Conservation (phyloP, 495 filamentous ascomycete genomes). For the Penicillium bialowiezense region DNA sequence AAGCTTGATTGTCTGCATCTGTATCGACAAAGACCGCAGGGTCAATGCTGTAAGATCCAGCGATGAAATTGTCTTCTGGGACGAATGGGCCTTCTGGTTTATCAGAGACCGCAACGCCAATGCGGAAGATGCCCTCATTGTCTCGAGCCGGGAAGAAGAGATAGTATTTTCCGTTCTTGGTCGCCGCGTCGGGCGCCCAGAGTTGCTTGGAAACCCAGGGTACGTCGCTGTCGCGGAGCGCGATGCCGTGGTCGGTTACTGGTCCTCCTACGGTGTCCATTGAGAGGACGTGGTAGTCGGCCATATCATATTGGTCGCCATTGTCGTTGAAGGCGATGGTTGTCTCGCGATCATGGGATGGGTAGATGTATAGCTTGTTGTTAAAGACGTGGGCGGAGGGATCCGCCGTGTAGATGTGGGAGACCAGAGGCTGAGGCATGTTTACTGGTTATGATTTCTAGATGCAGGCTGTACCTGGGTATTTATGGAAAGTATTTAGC, state of each 20-base stretch:
- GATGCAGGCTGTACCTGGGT: neutral
- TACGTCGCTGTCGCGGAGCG: conserved; percentile 36
- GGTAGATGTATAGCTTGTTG: conserved; percentile 49
- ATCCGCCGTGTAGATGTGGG: conserved; percentile 62
- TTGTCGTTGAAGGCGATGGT: conserved; percentile 65
- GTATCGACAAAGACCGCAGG: conserved; percentile 50
- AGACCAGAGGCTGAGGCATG: conserved; percentile 50
- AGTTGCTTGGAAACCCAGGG: conserved; percentile 46
- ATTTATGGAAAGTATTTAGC: neutral
- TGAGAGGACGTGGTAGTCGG: conserved; percentile 51
- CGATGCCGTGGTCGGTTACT: conserved; percentile 43
- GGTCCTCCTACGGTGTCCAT: conserved; percentile 35
- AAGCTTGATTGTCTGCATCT: conserved; percentile 37
- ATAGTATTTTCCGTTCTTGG: conserved; percentile 47
- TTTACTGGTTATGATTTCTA: no score
- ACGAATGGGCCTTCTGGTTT: conserved; percentile 45
- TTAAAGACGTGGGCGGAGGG: conserved; percentile 51
- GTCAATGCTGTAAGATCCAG: conserved; percentile 47
- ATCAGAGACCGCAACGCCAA: conserved; percentile 49
- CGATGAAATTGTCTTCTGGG: conserved; percentile 34
- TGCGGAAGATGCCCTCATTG: conserved; percentile 55
- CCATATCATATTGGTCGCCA: conserved; percentile 81
- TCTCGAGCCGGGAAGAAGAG: conserved; percentile 50
- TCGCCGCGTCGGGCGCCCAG: conserved; percentile 50
- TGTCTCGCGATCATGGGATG: conserved; percentile 44